Percentiles rank a stretch among this genome's conserved stretches.
These are phyloP conservation scores for Xylaria sp. DNA, from an alignment of 2,329 filamentous ascomycete species.

Conservation along the genomic window DNA sequence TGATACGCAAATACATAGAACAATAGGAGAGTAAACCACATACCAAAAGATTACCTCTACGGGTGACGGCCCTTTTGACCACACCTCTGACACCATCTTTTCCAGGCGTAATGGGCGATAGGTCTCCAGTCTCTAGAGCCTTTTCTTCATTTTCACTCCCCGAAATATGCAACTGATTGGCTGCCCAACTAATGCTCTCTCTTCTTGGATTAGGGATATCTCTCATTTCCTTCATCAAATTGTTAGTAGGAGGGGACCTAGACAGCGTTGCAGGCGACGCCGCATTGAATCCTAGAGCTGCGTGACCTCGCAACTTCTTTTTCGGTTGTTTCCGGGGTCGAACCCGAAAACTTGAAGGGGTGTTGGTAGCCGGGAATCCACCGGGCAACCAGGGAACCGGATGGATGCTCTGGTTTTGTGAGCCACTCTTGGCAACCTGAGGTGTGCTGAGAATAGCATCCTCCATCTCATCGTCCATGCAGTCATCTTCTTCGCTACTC, in stretches of 20 bases:
- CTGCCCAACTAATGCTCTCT: conserved; percentile 90
- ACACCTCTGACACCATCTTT: conserved; percentile 76
- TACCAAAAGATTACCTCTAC: conserved; percentile 89
- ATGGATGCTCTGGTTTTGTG: conserved; percentile 54
- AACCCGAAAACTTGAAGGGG: conserved; percentile 84
- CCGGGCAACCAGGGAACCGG: conserved; percentile 71
- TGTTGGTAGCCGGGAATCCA: conserved; percentile 77
- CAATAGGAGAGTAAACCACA: conserved; percentile 52
- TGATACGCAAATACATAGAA: neutral
- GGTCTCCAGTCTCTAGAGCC: conserved; percentile 60
- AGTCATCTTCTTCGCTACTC: conserved; percentile 75
- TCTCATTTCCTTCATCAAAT: conserved; percentile 53
- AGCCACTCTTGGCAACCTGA: conserved; percentile 72
- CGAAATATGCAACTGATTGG: conserved; percentile 85
- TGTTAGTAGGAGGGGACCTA: conserved; percentile 74
- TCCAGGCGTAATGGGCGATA: conserved; percentile 57
- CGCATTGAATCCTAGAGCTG: conserved; percentile 64
- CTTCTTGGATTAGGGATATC: conserved; percentile 68
- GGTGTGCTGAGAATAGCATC: conserved; percentile 87
- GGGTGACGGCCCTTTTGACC: conserved; percentile 83
- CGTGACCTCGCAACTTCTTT: conserved; percentile 59
- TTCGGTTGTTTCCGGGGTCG: conserved; percentile 75
- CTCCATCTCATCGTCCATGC: conserved; percentile 79
- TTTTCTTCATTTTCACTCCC: conserved; percentile 84
- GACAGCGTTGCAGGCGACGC: conserved; percentile 69